Evolutionary conservation across 805 yeast genomes (phyloP), one percentile per base, ranked within the genome.

Genomic region (Sugiyamaella mastotermitis): DNA sequence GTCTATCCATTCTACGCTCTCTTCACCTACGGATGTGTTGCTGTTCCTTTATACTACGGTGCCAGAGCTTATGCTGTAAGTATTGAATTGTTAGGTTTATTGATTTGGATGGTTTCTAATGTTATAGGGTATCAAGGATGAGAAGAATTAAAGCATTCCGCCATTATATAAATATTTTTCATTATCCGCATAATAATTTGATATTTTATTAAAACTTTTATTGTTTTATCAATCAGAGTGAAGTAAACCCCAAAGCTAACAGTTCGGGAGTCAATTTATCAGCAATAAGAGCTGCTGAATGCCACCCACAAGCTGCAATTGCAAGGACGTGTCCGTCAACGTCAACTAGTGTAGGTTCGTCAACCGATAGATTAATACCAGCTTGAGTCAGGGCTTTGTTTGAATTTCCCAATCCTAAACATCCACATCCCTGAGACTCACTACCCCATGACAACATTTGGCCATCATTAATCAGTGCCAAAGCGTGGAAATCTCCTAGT

Each of bases 261-360:
- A n/a, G n/a, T n/a, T n/a, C n/a, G n/a, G n/a, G n/a, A n/a, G n/a
- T n/a, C n/a, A n/a, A n/a, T n/a, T n/a, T 10, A 10, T 27, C 30
- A 6, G 16, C 33, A 11, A 75, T 62, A 37, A 83, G 62, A 1
- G 86, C 87, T 31, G 79, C 76, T 4, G 85, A 72, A 41, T 83
- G 92, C 90, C 90, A 83, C 1, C 92, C 94, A 11, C 78, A 79
- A 5, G 88, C 85, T 1, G 83, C 71, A 23, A 81, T 69, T 0
- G 78, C 77, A 15, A 80, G 56, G 52, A 80, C 64, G 22, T 59
- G 56, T 1, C 58, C 56, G 8, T 46, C 44, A 1, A 64, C 40
- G 2, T 57, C 47, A 4, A 74, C 59, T 32, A 51, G 51, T 1
- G 63, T 58, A 2, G 85, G 85, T 19, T 55, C 62, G 1, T 48